Base-by-base conservation (phyloP, 2,329 filamentous ascomycete genomes). In the Ophiostoma sp. region DNA sequence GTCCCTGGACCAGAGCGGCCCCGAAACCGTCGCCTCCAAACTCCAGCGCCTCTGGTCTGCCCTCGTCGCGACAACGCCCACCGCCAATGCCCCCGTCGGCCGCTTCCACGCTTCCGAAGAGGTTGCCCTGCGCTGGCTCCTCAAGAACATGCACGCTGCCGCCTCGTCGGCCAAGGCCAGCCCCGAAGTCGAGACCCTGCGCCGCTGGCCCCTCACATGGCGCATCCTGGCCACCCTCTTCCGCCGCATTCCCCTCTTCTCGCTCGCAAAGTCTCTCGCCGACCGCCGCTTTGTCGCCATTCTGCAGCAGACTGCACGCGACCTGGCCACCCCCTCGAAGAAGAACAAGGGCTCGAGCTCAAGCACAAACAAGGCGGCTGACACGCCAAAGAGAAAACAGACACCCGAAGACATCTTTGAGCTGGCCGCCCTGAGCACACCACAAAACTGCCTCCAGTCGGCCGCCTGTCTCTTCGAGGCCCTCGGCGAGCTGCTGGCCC, bases 211-310 rank as follows among this genome's bases (percentile, higher is more conserved):
- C 66, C 76, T 85, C 68, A 82, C 86, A 11, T 90, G 87, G 90
- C 82, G 80, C 39, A 83, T 93, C 48, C 77, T 93, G 33, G 81
- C 82, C 64, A 84, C 84, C 71, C 81, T 90, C 67, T 83, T 92
- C 69, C 81, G 83, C 67, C 81, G 87, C n/a, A 86, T 94, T 23
- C 89, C 91, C 0, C 81, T 88, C 0, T 88, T 90, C 65, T 89
- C 87, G 13, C 82, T 92, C 33, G 90, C 91, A 10, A 88, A 88
- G 71, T 87, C 90, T 4, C 83, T 96, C 7, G 88, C 87, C 31
- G 89, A 93, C 71, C 84, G 89, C 70, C 85, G 87, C 65, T 92
- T 96, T 69, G 79, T 91, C 44, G 79, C 80, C 0, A 85, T 92
- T 11, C 77, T 96, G 60, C 87, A 89, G 74, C 85, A 87, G 74